phyloP scores from a whole-genome alignment of 148 eudicot genomes.

The Agrostemma githago region DNA sequence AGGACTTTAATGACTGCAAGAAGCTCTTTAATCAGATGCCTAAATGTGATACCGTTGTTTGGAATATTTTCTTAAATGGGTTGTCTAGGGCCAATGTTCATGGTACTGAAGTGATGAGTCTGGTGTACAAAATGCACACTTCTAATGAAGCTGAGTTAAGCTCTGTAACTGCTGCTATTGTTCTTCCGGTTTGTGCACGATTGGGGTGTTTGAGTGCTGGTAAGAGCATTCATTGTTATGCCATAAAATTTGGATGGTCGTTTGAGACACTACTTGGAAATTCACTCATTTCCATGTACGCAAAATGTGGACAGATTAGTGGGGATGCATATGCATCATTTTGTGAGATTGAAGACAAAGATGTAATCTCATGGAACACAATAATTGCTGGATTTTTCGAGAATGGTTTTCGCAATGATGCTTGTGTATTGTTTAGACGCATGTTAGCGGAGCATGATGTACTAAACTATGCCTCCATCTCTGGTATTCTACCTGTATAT shows the following conservation, averaged over 20 bases:
- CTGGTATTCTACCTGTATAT: constrained; percentile 58
- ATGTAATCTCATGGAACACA: constrained; percentile 72
- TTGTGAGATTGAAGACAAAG: constrained; percentile 46
- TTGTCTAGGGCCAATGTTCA: constrained; percentile 40
- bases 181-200: too few species aligned
- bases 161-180: constrained; percentile 52
- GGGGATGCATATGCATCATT: constrained; percentile 47
- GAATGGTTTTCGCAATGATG: constrained; percentile 41
- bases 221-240: too few species aligned
- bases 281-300: too few species aligned
- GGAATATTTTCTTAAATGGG: constrained; percentile 70
- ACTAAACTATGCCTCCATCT: constrained; percentile 61
- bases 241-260: constrained; percentile 44
- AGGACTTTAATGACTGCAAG: constrained; percentile 44
- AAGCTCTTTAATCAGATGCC: constrained; percentile 35
- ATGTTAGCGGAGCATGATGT: constrained; percentile 21
- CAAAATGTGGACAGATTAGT: constrained; percentile 42
- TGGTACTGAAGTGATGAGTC: constrained; percentile 41
- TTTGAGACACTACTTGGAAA: constrained; percentile 61
- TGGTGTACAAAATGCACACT: constrained; percentile 42
- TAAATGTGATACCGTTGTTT: constrained; percentile 40
- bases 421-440: too few species aligned
- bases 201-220: too few species aligned
- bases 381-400: constrained; percentile 55
- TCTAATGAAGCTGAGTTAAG: constrained; percentile 33